phyloP scores from a whole-genome alignment of 805 yeast genomes.

The Zygosaccharomyces siamensis region DNA sequence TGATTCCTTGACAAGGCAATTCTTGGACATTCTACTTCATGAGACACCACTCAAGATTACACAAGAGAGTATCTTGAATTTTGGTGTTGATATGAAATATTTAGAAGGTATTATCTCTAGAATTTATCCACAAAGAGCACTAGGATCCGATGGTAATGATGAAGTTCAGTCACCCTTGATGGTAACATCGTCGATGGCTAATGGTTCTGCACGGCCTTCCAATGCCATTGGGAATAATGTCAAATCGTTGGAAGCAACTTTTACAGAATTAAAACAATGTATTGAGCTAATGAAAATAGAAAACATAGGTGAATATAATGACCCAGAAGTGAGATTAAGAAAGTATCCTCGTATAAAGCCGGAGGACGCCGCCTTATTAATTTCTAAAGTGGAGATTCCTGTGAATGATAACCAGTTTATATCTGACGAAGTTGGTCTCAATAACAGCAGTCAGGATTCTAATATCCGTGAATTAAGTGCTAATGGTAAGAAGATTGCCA shows the following conservation, averaged over 20 bases:
- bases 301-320: conserved; percentile 57
- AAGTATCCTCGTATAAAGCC: conserved; percentile 70
- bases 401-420: conserved; percentile 5
- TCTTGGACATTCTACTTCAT: conserved; percentile 54
- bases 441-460: conserved; percentile 6
- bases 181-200: conserved; percentile 23
- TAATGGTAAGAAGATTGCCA: conserved; percentile 24
- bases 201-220: conserved; percentile 16
- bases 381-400: conserved; percentile 42
- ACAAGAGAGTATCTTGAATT: conserved; percentile 59
- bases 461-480: conserved; percentile 11
- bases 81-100: conserved; percentile 74
- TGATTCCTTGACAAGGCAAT: conserved; percentile 72
- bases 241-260: conserved; percentile 64
- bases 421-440: conserved; percentile 8
- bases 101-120: conserved; percentile 50
- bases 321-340: conserved; percentile 50
- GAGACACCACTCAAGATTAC: conserved; percentile 51
- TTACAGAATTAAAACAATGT: conserved; percentile 74
- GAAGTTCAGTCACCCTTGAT: conserved; percentile 17
- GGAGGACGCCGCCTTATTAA: conserved; percentile 59
- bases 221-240: conserved; percentile 31
- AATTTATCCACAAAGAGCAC: conserved; percentile 30
- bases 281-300: conserved; percentile 66
- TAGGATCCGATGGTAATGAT: conserved; percentile 19